These are phyloP conservation scores for Claviceps africana DNA, from an alignment of 2,329 filamentous ascomycete genomes.

Conservation along the genomic window DNA sequence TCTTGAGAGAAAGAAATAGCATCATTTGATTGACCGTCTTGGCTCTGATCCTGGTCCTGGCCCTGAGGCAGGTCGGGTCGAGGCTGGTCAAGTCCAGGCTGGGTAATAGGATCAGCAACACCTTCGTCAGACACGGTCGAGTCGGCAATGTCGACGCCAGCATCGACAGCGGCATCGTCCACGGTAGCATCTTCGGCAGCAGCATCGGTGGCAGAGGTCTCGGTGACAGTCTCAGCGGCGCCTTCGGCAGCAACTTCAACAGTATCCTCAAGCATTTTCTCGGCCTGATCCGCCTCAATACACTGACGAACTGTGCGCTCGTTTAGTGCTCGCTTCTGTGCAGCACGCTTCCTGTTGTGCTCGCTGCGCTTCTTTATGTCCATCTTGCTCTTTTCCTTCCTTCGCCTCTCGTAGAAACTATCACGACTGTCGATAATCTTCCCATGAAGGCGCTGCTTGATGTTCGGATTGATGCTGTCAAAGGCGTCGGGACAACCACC, in stretches of 20 bases:
- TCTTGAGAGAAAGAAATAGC: not conserved
- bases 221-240: not conserved
- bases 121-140: not conserved
- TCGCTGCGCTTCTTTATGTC: slow-evolving; percentile 1
- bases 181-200: not conserved
- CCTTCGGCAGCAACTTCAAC: not conserved
- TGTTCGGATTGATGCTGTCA: not conserved
- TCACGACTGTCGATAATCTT: not conserved
- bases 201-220: not conserved
- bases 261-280: not conserved
- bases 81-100: not conserved
- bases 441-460: not conserved
- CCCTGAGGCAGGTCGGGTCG: not conserved
- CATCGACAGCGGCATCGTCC: not conserved
- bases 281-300: not conserved
- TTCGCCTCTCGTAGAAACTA: slow-evolving; percentile 1
- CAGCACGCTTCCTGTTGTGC: slow-evolving; percentile 2
- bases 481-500: slow-evolving; percentile 3
- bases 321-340: slow-evolving; percentile 4
- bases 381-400: not conserved
- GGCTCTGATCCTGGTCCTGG: not conserved
- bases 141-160: not conserved
- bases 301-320: slow-evolving; percentile 3
- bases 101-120: not conserved
- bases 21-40: not conserved